phyloP scores from a whole-genome alignment of 2,329 filamentous ascomycete species.

The Dactylellina leptospora region DNA sequence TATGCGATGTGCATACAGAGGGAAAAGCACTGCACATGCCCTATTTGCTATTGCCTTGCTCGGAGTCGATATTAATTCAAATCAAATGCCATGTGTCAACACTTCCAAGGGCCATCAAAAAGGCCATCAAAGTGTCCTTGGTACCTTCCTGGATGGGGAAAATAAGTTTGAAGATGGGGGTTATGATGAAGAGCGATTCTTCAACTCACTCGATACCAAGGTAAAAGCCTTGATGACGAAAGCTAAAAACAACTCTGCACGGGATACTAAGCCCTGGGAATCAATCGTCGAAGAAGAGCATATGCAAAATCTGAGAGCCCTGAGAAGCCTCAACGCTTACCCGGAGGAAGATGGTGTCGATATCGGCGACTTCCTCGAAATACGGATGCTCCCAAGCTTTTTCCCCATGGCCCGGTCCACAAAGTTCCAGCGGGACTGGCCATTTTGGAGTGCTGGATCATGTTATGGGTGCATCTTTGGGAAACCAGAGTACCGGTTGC shows the following conservation, averaged over 20 bases:
- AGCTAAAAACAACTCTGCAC: neutral
- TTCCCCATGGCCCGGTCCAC: neutral
- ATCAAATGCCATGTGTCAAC: too few relatives aligned
- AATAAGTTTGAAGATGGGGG: neutral
- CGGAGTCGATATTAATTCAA: too few relatives aligned
- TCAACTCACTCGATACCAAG: neutral
- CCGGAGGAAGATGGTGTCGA: neutral
- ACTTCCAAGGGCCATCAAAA: conserved; percentile 9
- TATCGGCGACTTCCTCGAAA: neutral
- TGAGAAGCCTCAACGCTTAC: neutral
- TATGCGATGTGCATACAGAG: too few relatives aligned
- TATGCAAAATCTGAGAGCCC: neutral
- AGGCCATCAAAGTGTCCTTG: conserved; percentile 10
- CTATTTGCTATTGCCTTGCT: too few relatives aligned
- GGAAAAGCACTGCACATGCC: too few relatives aligned
- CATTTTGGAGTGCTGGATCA: neutral
- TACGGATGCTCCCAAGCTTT: neutral
- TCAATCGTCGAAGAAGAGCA: neutral
- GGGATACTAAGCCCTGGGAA: neutral
- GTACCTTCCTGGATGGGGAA: neutral
- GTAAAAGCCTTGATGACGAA: neutral
- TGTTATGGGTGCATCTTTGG: conserved; percentile 12
- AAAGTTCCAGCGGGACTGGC: neutral
- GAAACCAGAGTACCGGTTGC: conserved; percentile 6
- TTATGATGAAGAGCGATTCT: neutral